A percentile compares a stretch with the other conserved stretches of the same genome.
Evolutionary conservation across 495 filamentous ascomycete species (phyloP).

Genomic region (Penicillium goetzii): DNA sequence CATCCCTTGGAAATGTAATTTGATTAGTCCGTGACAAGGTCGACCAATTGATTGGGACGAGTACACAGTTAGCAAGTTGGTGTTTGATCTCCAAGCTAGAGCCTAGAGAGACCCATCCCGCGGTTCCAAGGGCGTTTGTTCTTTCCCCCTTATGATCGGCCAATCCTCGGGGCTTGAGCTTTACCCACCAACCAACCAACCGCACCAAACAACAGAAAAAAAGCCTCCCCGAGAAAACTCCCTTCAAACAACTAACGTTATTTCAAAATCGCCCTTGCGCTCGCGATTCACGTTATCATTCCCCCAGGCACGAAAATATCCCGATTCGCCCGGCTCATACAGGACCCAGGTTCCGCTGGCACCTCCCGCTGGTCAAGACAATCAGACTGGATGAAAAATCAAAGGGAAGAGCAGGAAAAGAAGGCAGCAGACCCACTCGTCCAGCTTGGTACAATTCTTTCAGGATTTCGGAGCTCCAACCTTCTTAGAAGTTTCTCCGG

Average conservation of each 20-base stretch:
- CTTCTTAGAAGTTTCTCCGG: constrained; percentile 28
- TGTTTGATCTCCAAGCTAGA: constrained; percentile 6
- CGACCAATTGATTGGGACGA: not conserved
- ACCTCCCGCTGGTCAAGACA: not conserved
- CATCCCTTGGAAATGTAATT: constrained; percentile 4
- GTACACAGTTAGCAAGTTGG: not conserved
- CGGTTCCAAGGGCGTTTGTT: constrained; percentile 6
- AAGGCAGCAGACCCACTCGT: constrained; percentile 19
- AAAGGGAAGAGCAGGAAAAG: constrained; percentile 2
- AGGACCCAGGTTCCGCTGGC: not conserved
- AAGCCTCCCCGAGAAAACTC: constrained; percentile 5
- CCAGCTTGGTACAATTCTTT: not conserved
- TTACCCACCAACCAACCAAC: constrained; percentile 6
- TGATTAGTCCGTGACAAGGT: not conserved
- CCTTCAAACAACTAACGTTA: not conserved
- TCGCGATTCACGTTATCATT: not conserved
- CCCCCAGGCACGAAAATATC: constrained; percentile 5
- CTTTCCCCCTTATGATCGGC: constrained; percentile 13
- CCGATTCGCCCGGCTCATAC: constrained; percentile 10
- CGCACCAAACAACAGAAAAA: not conserved
- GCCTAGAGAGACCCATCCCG: not conserved
- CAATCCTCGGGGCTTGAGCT: constrained; percentile 19
- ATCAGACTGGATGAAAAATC: not conserved
- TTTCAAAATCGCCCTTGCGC: not conserved
- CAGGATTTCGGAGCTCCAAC: constrained; percentile 31